These are phyloP conservation scores for Trichoderma asperelloides DNA, from an alignment of 495 filamentous ascomycete genomes.

Conservation along the genomic window DNA sequence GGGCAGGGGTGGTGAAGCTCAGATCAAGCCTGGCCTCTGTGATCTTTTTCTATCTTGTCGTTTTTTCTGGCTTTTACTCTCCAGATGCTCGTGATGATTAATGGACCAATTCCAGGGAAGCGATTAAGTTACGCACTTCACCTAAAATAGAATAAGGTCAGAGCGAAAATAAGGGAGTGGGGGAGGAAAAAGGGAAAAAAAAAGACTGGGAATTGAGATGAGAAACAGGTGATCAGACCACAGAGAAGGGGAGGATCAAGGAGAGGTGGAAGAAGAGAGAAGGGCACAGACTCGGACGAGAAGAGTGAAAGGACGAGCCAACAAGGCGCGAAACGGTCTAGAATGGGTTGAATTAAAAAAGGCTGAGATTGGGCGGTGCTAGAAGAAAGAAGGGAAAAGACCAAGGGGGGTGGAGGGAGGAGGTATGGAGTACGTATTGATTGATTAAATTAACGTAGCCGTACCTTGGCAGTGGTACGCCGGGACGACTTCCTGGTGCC, in stretches of 20 bases:
- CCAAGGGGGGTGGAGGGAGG: slow-evolving; percentile 4
- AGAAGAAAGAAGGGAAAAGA: slow-evolving; percentile 12
- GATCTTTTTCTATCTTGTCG: neutral
- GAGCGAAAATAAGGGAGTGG: neutral
- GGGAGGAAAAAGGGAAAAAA: neutral
- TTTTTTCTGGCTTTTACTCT: neutral
- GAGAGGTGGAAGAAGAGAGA: neutral
- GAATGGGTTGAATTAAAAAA: neutral
- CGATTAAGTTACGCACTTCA: neutral
- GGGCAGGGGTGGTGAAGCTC: slow-evolving; percentile 10
- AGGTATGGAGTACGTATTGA: neutral
- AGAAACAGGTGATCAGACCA: neutral
- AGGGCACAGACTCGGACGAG: no score
- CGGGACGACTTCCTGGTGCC: no score
- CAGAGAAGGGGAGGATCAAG: neutral
- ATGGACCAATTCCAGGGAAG: neutral
- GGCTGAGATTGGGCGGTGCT: slow-evolving; percentile 11
- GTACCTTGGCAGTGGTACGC: neutral
- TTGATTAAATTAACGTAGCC: neutral
- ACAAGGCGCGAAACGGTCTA: neutral
- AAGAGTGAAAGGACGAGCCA: neutral
- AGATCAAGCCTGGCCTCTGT: neutral
- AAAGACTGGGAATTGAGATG: neutral
- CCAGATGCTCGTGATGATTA: neutral
- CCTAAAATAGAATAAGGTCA: neutral